Base-by-base conservation (phyloP, 345 rosid species). In the Heritiera fomes region DNA sequence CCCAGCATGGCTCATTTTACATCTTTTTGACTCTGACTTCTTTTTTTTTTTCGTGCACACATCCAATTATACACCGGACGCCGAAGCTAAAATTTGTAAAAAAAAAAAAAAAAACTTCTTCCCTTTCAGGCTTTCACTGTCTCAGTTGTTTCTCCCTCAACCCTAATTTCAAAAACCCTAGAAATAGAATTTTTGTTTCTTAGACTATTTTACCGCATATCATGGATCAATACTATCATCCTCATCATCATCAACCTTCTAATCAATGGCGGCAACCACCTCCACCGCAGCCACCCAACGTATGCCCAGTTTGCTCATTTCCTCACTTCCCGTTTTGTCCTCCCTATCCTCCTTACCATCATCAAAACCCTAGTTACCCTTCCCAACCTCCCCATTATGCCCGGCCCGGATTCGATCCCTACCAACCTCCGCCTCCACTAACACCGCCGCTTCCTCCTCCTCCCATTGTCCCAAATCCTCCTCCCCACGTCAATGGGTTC, bases 271-370 rank as follows among this genome's bases (percentile, higher is more conserved):
- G 91, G 38, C 91, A 85, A 77, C 74, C 83, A 47, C 75, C 75
- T 0, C 82, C 77, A 15, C 77, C 73, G 20, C 62, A 53, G 68
- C 92, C 84, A 59, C 84, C 80, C 10, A 85, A 71, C 82, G 59
- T 82, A 75, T 93, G 95, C 81, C 94, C 98, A 1, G 73, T 87
- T 71, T 94, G 97, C 81, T 78, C 87, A 3, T 71, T 79, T 68
- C 86, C 89, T 20, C 98, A 94, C 83, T 88, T 91, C 87, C 98
- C 98, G 9, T 91, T 93, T 74, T 94, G 97, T 73, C 86, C 88
- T 11, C 88, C 93, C 9, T 86, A 87, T 13, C 83, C 87, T 53
- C 87, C 82, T 65, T 74, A 81, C 72, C 40, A 82, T 40, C 75
- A 69, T 60, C 91, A 87, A 68, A 85, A 79, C 85, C 92, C 91